These are phyloP conservation scores for Friedmanniomyces endolithicus DNA, from an alignment of 495 filamentous ascomycete genomes.

Conservation along the genomic window DNA sequence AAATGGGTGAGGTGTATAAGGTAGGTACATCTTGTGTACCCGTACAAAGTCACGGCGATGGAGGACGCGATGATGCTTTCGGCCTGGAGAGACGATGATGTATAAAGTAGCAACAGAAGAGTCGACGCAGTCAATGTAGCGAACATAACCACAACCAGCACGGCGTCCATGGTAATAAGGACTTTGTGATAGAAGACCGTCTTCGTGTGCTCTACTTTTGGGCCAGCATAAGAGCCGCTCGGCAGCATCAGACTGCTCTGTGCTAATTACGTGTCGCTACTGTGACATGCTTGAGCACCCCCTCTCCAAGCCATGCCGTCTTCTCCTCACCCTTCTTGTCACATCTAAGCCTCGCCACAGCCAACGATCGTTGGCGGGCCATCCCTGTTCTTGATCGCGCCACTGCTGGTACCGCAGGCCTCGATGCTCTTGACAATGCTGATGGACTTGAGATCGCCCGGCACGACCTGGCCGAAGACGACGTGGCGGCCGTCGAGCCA, in stretches of 20 bases:
- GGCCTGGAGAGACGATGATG: no score
- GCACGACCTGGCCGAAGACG: constrained; percentile 33
- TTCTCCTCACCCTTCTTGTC: neutral
- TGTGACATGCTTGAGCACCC: neutral
- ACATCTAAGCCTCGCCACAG: constrained; percentile 20
- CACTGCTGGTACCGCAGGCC: constrained; percentile 27
- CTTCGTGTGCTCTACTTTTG: neutral
- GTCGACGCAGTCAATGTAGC: no score
- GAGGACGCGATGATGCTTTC: no score
- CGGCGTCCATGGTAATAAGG: no score
- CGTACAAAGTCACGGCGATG: no score
- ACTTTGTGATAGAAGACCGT: neutral
- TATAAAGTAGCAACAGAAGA: no score
- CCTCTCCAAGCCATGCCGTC: neutral
- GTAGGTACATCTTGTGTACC: no score
- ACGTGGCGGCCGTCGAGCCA: constrained; percentile 37
- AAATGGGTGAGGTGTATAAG: no score
- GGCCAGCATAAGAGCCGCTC: neutral
- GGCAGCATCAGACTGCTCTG: neutral
- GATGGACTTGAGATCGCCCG: constrained; percentile 25
- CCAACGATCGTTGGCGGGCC: constrained; percentile 26
- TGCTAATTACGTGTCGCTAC: neutral
- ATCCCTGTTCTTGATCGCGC: constrained; percentile 31
- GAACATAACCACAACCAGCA: no score
- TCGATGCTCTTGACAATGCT: constrained; percentile 32